A percentile compares a stretch with the other conserved stretches of the same genome.
phyloP scores from a whole-genome alignment of 2,329 filamentous ascomycete genomes.

The Scytalidium sp. region DNA sequence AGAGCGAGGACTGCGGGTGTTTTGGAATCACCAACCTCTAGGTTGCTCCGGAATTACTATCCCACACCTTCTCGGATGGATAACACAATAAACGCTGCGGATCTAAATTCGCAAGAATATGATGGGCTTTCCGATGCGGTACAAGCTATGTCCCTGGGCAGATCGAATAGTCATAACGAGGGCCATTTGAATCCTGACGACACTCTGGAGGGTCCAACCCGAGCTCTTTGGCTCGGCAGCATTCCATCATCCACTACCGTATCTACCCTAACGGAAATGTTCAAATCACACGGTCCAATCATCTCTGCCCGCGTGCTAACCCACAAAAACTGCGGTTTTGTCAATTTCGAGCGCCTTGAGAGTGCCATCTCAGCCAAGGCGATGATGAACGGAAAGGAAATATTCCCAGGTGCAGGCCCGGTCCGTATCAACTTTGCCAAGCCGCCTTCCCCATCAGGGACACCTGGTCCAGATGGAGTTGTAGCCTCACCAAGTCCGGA shows the following conservation, averaged over 20 bases:
- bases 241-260: constrained; percentile 97
- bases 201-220: constrained; percentile 83
- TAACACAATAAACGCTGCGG: constrained; percentile 70
- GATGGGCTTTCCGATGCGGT: constrained; percentile 80
- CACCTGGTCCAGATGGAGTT: constrained; percentile 82
- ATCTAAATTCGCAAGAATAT: constrained; percentile 78
- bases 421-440: constrained; percentile 98
- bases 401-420: constrained; percentile 93
- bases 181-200: constrained; percentile 72
- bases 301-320: constrained; percentile 90
- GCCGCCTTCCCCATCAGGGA: constrained; percentile 84
- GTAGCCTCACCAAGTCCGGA: constrained; percentile 91
- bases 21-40: constrained; percentile 55
- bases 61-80: constrained; percentile 74
- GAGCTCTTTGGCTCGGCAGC: constrained; percentile 94
- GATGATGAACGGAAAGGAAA: constrained; percentile 91
- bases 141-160: constrained; percentile 71
- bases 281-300: constrained; percentile 88
- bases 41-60: constrained; percentile 67
- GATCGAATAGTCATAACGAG: constrained; percentile 64
- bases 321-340: constrained; percentile 98
- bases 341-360: constrained; percentile 92
- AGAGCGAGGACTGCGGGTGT: constrained; percentile 90
- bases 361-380: constrained; percentile 87
- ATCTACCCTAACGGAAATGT: constrained; percentile 91